Evolutionary conservation across 495 filamentous ascomycete genomes (phyloP), one percentile per base, ranked within the genome.

Genomic region (Aspergillus baeticus): DNA sequence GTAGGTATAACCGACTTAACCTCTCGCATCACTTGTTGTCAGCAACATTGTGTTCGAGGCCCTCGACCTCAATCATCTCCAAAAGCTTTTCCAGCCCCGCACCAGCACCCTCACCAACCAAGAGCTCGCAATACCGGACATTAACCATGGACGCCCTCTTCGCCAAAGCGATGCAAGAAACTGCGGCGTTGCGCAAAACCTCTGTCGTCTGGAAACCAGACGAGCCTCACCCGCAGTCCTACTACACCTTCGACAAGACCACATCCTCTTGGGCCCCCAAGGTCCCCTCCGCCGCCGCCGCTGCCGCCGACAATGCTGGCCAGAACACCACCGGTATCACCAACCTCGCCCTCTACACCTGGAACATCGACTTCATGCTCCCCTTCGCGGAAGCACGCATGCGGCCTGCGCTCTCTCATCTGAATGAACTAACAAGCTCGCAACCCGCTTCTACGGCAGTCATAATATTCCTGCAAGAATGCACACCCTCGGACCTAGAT

Each of bases 281-380:
- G 13, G 1, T 7, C 17, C 17, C 39, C 39, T 45, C 41, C 4
- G 2, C 11, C 11, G 22, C 23, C 10, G 45, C 14, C 18, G 14
- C 11, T 14, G 45, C 17, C 14, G 45, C 29, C 15, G 29, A 18
- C 29, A 7, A 0, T 17, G 15, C 6, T 14, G 7, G 10, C 5
- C 18, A 31, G 5, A 34, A 33, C 15, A 33, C 2, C 10, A 11
- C 29, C 20, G 15, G 14, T 20, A 41, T 50, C 44, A 29, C 44
- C 45, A 51, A 21, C 6, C 33, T 57, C 17, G 46, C 54, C 17
- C 23, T 50, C 5, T 57, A 47, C 44, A 56, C 33, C 21, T 58
- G 46, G 55, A 58, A 51, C 20, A 58, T 51, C 20, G 55, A 58
- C 55, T 58, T 58, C 48, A 45, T 51, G 47, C 29, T 58, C 17